Base-by-base conservation (phyloP, 2,329 filamentous ascomycete species). In the Pleurostoma richardsiae region DNA sequence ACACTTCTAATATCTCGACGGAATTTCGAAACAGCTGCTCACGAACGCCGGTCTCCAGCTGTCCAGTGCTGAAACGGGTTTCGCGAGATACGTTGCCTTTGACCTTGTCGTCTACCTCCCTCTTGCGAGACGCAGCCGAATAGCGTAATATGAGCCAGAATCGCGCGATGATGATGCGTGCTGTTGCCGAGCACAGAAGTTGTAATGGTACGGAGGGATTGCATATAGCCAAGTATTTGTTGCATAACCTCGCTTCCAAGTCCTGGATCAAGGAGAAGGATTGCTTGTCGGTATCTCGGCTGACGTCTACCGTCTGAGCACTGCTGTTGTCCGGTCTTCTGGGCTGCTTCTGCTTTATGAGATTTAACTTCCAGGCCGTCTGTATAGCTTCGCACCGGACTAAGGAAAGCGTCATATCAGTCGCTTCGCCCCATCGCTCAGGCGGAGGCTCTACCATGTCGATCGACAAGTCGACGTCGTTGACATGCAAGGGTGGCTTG, bases 21-120 rank as follows among this genome's bases (percentile, higher is more conserved):
- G 85, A 83, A 0, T 84, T 86, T 28, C 84, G 68, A 59, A 90
- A 88, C 2, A 91, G 71, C 48, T 82, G 82, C 51, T 89, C 79
- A 47, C 82, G 80, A 6, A 80, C 39, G 28, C 28, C 30, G 11
- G 26, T 6, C 4, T 40, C 41, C 19, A 39, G 41, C 19, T 4
- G 3, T 8, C 11, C 5, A 19, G 29, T 10, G 3, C 3, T 29
- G 29, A 2, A 29, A 5, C 4, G 19, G 19, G 19, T 19, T 19
- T 19, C 19, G 19, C 2, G 19, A 19, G 19, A 19, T 19, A 19
- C 2, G 19, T 19, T 19, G 19, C 19, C 19, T 19, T 19, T 19
- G 19, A 19, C 19, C 19, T 19, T 19, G 19, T 19, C 19, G 19
- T 19, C 19, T 19, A 19, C 19, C 19, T 19, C 19, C 19, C 2